phyloP scores from a whole-genome alignment of 2,329 filamentous ascomycete species.

The Sporothrix mexicana region DNA sequence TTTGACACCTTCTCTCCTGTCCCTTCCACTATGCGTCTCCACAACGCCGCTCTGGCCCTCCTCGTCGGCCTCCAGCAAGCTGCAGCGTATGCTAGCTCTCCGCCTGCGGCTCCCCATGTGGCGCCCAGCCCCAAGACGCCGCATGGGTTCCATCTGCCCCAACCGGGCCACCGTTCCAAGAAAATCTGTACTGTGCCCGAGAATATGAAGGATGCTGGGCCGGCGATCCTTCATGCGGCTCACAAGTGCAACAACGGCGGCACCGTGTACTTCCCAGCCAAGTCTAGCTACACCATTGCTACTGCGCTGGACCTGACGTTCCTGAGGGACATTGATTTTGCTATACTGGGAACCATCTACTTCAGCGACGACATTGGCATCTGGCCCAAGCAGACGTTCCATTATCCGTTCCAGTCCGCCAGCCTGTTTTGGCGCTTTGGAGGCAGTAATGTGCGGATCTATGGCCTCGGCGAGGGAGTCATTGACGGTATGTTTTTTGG shows the following conservation, averaged over 20 bases:
- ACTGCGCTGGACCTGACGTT: slow-evolving; percentile 63
- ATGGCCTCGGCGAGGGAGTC: slow-evolving; percentile 51
- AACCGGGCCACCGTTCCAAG: too few relatives aligned
- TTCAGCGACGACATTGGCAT: slow-evolving; percentile 71
- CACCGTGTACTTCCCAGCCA: slow-evolving; percentile 60
- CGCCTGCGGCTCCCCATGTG: too few relatives aligned
- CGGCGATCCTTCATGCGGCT: slow-evolving; percentile 60
- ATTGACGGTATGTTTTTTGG: not conserved
- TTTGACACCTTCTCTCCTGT: too few relatives aligned
- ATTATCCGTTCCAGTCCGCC: slow-evolving; percentile 67
- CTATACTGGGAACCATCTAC: slow-evolving; percentile 49
- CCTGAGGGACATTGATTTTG: slow-evolving; percentile 60
- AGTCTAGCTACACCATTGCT: slow-evolving; percentile 57
- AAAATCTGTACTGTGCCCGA: slow-evolving; percentile 61
- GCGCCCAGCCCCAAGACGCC: too few relatives aligned
- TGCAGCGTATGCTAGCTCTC: too few relatives aligned
- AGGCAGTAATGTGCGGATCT: slow-evolving; percentile 69
- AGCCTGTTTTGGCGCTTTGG: slow-evolving; percentile 71
- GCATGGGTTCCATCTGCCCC: too few relatives aligned
- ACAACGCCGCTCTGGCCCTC: too few relatives aligned
- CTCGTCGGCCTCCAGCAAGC: too few relatives aligned
- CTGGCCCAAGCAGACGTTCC: slow-evolving; percentile 68
- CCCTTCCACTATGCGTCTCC: too few relatives aligned
- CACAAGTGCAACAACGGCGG: slow-evolving; percentile 66
- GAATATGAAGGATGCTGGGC: slow-evolving; percentile 43